phyloP scores from a whole-genome alignment of 164 flowering plant genomes.

The Tetrastigma voinierianum region DNA sequence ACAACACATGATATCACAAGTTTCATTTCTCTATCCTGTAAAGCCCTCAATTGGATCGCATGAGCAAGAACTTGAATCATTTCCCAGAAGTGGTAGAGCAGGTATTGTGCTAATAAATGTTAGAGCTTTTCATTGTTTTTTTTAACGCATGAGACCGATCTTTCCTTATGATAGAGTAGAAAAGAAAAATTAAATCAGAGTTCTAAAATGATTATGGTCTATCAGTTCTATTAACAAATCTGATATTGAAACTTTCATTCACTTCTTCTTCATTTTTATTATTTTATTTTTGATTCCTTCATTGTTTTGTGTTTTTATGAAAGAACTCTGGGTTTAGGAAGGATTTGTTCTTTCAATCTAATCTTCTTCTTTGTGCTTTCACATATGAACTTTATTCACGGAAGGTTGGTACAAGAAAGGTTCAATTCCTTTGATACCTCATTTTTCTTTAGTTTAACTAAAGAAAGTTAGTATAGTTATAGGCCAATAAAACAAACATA shows the following conservation, averaged over 20 bases:
- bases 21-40: constrained; percentile 82
- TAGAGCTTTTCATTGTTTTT: neutral
- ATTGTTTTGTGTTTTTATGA: too few relatives aligned
- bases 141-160: too few relatives aligned
- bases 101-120: constrained; percentile 35
- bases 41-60: constrained; percentile 55
- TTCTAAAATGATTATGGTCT: neutral
- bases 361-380: neutral
- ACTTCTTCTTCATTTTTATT: neutral
- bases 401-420: too few relatives aligned
- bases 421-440: too few relatives aligned
- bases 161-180: neutral
- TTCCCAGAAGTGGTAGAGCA: constrained; percentile 43
- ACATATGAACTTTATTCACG: too few relatives aligned
- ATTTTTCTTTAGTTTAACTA: too few relatives aligned
- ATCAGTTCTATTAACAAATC: neutral
- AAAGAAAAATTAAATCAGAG: too few relatives aligned
- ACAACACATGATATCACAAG: constrained; percentile 76
- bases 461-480: too few relatives aligned
- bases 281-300: neutral
- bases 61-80: constrained; percentile 70
- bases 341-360: neutral
- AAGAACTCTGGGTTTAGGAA: too few relatives aligned
- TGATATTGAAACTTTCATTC: neutral
- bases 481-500: too few relatives aligned